Evolutionary conservation across 2,329 filamentous ascomycete species (phyloP).

Genomic region (Cytospora piceae): DNA sequence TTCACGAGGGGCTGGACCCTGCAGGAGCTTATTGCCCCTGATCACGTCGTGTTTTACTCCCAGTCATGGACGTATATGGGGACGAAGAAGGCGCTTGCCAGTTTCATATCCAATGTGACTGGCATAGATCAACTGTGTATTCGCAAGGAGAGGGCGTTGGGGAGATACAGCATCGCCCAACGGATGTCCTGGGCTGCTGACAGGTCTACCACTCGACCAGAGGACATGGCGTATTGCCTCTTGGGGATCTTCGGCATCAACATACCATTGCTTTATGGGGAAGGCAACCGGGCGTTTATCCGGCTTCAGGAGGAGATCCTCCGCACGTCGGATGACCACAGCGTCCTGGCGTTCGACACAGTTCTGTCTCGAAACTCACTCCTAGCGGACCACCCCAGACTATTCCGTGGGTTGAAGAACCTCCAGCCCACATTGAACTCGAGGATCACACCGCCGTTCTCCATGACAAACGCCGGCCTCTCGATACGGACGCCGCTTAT

Average conservation of each 20-base stretch:
- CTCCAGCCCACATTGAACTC: slow-evolving; percentile 25
- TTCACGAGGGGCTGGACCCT: slow-evolving; percentile 23
- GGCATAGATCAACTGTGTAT: slow-evolving; percentile 16
- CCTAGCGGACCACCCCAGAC: slow-evolving; percentile 32
- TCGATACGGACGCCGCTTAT: slow-evolving; percentile 32
- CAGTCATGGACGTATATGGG: slow-evolving; percentile 23
- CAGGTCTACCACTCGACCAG: slow-evolving; percentile 32
- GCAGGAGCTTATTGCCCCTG: slow-evolving; percentile 30
- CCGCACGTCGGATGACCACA: slow-evolving; percentile 19
- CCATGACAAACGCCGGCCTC: slow-evolving; percentile 34
- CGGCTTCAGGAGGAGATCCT: slow-evolving; percentile 37
- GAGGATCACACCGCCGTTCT: slow-evolving; percentile 30
- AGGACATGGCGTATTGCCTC: slow-evolving; percentile 38
- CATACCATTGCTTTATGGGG: slow-evolving; percentile 39
- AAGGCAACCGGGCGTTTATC: slow-evolving; percentile 35
- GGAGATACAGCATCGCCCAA: slow-evolving; percentile 29
- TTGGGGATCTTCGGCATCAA: slow-evolving; percentile 37
- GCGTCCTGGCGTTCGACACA: slow-evolving; percentile 31
- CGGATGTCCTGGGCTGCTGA: slow-evolving; percentile 37
- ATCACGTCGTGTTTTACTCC: slow-evolving; percentile 30
- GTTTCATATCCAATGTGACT: slow-evolving; percentile 4
- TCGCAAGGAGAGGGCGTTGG: slow-evolving; percentile 11
- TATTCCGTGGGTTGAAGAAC: slow-evolving; percentile 24
- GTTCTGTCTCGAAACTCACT: slow-evolving; percentile 29
- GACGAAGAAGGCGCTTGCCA: slow-evolving; percentile 14